Percentiles rank a stretch among this genome's conserved stretches.
Evolutionary conservation across 2,329 filamentous ascomycete genomes (phyloP).

Genomic region (Pseudopyrenochaeta lycopersici): DNA sequence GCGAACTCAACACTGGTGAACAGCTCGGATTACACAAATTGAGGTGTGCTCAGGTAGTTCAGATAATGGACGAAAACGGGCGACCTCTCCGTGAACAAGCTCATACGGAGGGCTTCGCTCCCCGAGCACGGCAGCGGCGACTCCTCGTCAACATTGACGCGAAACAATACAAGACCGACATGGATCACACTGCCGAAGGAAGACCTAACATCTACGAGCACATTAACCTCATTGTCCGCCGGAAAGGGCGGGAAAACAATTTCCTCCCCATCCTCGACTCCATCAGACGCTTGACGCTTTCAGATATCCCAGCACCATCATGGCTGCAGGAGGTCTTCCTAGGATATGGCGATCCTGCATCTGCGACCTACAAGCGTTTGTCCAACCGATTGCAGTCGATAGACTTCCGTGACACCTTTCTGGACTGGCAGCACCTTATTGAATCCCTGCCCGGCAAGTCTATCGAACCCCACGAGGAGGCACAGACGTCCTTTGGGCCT

Average conservation of each 20-base stretch:
- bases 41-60: constrained; percentile 84
- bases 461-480: constrained; percentile 78
- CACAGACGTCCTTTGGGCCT: constrained; percentile 78
- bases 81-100: constrained; percentile 72
- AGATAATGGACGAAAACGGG: constrained; percentile 86
- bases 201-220: constrained; percentile 81
- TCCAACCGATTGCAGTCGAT: constrained; percentile 79
- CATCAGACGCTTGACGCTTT: constrained; percentile 84
- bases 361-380: constrained; percentile 85
- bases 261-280: constrained; percentile 94
- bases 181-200: constrained; percentile 69
- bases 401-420: constrained; percentile 92
- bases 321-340: constrained; percentile 98
- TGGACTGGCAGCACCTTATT: constrained; percentile 93
- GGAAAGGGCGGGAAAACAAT: constrained; percentile 91
- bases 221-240: constrained; percentile 85
- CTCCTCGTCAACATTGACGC: constrained; percentile 85
- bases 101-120: constrained; percentile 69
- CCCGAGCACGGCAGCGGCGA: constrained; percentile 69
- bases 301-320: constrained; percentile 83
- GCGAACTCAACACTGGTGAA: constrained; percentile 60
- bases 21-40: constrained; percentile 74
- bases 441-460: constrained; percentile 89
- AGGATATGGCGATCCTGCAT: constrained; percentile 93
- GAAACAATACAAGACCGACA: constrained; percentile 78